These are phyloP conservation scores for Xylaria sp. DNA, from an alignment of 2,329 filamentous ascomycete genomes.

Conservation along the genomic window DNA sequence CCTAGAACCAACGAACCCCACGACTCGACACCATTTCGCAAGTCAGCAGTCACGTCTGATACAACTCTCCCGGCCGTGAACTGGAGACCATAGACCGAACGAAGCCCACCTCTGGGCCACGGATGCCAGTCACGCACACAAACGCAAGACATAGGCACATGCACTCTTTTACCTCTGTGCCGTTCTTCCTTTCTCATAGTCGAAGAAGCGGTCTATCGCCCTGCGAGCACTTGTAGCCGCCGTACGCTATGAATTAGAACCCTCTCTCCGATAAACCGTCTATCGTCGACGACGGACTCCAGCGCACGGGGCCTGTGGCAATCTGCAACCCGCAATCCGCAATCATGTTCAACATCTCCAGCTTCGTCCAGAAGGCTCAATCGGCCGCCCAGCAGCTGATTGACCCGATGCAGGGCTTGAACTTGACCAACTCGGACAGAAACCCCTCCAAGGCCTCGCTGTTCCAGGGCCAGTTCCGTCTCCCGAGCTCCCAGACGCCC, in stretches of 20 bases:
- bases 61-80: conserved; percentile 10
- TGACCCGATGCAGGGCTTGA: conserved; percentile 83
- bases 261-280: conserved; percentile 17
- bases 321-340: conserved; percentile 53
- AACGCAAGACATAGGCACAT: conserved; percentile 20
- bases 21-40: conserved; percentile 19
- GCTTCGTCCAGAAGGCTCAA: conserved; percentile 88
- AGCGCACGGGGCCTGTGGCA: conserved; percentile 46
- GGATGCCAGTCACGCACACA: conserved; percentile 9
- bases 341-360: conserved; percentile 73
- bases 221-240: conserved; percentile 7
- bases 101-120: not conserved
- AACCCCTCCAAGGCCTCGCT: conserved; percentile 91
- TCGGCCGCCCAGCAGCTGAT: conserved; percentile 82
- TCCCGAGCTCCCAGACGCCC: conserved; percentile 90
- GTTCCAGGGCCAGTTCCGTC: conserved; percentile 95
- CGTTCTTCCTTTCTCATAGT: not conserved
- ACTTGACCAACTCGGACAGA: conserved; percentile 77
- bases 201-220: conserved; percentile 12
- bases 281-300: conserved; percentile 43
- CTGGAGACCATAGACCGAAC: not conserved
- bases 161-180: conserved; percentile 23
- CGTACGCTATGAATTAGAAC: conserved; percentile 49
- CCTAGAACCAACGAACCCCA: conserved; percentile 26
- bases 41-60: conserved; percentile 19